Evolutionary conservation across 2,329 filamentous ascomycete genomes (phyloP), one percentile per base, ranked within the genome.

Genomic region (Colletotrichum tanaceti): DNA sequence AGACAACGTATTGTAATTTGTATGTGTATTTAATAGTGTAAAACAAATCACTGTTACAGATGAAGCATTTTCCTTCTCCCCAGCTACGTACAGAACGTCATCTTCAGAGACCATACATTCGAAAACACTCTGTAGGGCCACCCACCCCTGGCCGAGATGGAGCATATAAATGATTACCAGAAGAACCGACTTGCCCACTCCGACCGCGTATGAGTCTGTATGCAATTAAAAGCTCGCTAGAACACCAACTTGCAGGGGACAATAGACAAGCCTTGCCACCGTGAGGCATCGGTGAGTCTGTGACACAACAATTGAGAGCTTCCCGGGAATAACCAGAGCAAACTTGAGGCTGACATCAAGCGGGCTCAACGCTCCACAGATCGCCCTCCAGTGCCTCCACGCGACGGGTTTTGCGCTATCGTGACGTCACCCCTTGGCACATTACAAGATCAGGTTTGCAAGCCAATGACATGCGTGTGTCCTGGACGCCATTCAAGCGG

Each of bases 391-490:
- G 28, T 10, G 28, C 28, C 54, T 41, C 20, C n/a, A n/a, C 43
- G 18, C 46, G 38, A 50, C 62, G 39, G 16, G 24, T 43, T 68
- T 63, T 61, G 66, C 66, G 66, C 66, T 60, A 57, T 66, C 18
- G 55, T 69, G 66, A 69, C 66, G 66, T 69, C 66, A 69, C 66
- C 28, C 57, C 61, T 68, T 55, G 55, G 66, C 62, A n/a, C 11
- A 68, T 68, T 54, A 60, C 28, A 44, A 32, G 62, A 66, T 44
- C 66, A 57, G 55, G 62, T 69, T 69, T 57, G 16, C n/a, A 5
- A 1, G 18, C 44, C 32, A 46, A 68, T 53, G 46, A 47, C 41
- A 41, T 32, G 28, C 28, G 4, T 18, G 4, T 18, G 22, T 20
- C 22, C 20, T 38, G 16, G 6, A 24, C 22, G 13, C 1, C 22